Evolutionary conservation across 805 yeast genomes (phyloP).

Genomic region (Sugiyamaella qingdaonensis): DNA sequence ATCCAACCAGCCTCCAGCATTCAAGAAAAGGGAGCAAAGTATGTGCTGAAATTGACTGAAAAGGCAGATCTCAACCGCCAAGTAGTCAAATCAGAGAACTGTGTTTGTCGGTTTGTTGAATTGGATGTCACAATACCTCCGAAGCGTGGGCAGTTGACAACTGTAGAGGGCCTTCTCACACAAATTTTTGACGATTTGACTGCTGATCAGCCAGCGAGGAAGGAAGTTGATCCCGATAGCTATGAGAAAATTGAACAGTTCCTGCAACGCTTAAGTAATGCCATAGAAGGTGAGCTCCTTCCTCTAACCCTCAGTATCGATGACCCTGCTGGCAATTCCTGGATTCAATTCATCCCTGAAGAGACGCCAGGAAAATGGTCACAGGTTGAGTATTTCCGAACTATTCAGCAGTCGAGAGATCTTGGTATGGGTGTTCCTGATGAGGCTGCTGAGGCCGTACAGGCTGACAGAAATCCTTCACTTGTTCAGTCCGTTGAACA

Average conservation of each 20-base stretch:
- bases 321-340: constrained; percentile 96
- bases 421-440: constrained; percentile 72
- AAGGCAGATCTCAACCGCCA: constrained; percentile 80
- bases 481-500: constrained; percentile 23
- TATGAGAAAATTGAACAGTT: constrained; percentile 70
- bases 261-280: constrained; percentile 53
- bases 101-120: constrained; percentile 73
- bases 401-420: constrained; percentile 81
- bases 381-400: constrained; percentile 71
- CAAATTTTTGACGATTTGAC: constrained; percentile 82
- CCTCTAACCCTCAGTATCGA: constrained; percentile 79
- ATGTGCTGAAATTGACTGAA: constrained; percentile 61
- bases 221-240: constrained; percentile 66
- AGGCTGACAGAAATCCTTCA: constrained; percentile 28
- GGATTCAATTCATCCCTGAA: constrained; percentile 86
- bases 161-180: constrained; percentile 79
- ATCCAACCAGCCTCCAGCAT: constrained; percentile 93
- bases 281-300: constrained; percentile 60
- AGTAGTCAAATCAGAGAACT: constrained; percentile 85
- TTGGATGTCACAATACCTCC: constrained; percentile 94
- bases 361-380: constrained; percentile 91
- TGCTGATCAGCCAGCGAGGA: constrained; percentile 77
- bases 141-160: constrained; percentile 87
- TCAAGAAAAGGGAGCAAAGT: constrained; percentile 81
- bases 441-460: constrained; percentile 35